Evolutionary conservation across 257 asterid genomes (phyloP), one percentile per base, ranked within the genome.

Genomic region (Plantago major): DNA sequence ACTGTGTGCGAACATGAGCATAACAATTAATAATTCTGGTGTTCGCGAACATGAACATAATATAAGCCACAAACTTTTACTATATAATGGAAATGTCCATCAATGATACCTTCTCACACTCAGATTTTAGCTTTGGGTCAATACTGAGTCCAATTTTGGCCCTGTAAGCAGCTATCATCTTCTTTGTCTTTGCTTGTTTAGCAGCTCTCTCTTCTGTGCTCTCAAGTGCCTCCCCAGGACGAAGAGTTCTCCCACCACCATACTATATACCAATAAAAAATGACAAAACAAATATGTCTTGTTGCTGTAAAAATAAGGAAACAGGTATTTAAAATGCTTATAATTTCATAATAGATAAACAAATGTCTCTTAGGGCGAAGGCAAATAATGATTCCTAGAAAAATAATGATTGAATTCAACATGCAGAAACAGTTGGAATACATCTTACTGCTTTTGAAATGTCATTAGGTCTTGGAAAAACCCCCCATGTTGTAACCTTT

Each of bases 401-500:
- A 48, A 43, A 16, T 3, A 28, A 57, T 2, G 45, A 17, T 6
- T 33, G 40, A 33, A 33, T 33, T 33, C 40, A 4, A 33, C 40
- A 5, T 33, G 8, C 40, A 33, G 40, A 33, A 33, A 33, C 40
- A 33, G 40, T 33, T 33, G 7, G 40, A 33, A 33, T 33, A 42
- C 42, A 67, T 56, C 88, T 74, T 79, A 92, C 99, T 5, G 96
- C 62, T 74, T 82, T 76, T 0, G 99, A 89, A 65, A 92, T 92
- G 82, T 92, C 67, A 58, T 67, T 81, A 5, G 97, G 97, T 69
- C 97, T 86, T 7, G 97, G 96, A 65, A 92, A 92, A 74, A 89
- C 85, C 55, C 99, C 99, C 97, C 99, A 92, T 11, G 96, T 92
- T 64, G 99, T 89, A 68, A 89, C 96, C 84, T 84, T 92, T 7